Percentiles rank a stretch among this genome's conserved stretches.
phyloP scores from a whole-genome alignment of 805 yeast genomes.

The Kodamaea kakaduensis region DNA sequence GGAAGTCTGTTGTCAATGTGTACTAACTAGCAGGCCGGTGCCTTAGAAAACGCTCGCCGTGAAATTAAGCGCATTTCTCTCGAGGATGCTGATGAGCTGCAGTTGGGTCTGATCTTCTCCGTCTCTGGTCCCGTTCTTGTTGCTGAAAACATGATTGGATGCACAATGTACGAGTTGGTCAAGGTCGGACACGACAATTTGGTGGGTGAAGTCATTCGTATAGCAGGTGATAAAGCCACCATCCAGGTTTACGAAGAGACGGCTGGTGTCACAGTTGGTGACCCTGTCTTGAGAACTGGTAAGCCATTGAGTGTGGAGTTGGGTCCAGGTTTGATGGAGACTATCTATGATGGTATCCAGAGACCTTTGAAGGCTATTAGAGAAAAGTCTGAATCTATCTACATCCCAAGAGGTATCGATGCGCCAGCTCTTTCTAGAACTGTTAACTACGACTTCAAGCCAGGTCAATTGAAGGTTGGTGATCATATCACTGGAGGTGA shows the following conservation, averaged over 20 bases:
- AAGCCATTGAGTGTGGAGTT: slow-evolving; percentile 98
- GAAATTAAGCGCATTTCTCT: slow-evolving; percentile 81
- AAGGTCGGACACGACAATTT: slow-evolving; percentile 95
- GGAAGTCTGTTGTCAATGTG: too few relatives aligned
- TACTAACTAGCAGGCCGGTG: slow-evolving; percentile 68
- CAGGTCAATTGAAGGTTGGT: slow-evolving; percentile 76
- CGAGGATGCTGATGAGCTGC: slow-evolving; percentile 56
- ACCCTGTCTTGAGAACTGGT: slow-evolving; percentile 97
- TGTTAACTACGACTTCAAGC: slow-evolving; percentile 80
- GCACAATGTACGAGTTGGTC: slow-evolving; percentile 99
- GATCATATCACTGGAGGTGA: slow-evolving; percentile 99
- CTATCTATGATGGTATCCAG: slow-evolving; percentile 98
- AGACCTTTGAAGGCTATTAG: slow-evolving; percentile 95
- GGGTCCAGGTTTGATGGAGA: slow-evolving; percentile 99
- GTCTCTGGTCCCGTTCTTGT: slow-evolving; percentile 98
- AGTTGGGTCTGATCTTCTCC: slow-evolving; percentile 85
- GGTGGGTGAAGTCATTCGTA: slow-evolving; percentile 98
- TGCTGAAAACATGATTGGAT: slow-evolving; percentile 98
- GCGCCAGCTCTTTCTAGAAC: slow-evolving; percentile 91
- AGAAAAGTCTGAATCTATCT: slow-evolving; percentile 83
- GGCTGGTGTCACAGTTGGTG: slow-evolving; percentile 98
- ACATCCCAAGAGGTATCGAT: slow-evolving; percentile 98
- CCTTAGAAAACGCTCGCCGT: slow-evolving; percentile 94
- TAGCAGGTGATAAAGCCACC: slow-evolving; percentile 94
- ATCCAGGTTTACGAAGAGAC: slow-evolving; percentile 99